Percentiles rank a stretch among this genome's conserved stretches.
Evolutionary conservation across 2,329 filamentous ascomycete species (phyloP).

Genomic region (Fonsecaea multimorphosa): DNA sequence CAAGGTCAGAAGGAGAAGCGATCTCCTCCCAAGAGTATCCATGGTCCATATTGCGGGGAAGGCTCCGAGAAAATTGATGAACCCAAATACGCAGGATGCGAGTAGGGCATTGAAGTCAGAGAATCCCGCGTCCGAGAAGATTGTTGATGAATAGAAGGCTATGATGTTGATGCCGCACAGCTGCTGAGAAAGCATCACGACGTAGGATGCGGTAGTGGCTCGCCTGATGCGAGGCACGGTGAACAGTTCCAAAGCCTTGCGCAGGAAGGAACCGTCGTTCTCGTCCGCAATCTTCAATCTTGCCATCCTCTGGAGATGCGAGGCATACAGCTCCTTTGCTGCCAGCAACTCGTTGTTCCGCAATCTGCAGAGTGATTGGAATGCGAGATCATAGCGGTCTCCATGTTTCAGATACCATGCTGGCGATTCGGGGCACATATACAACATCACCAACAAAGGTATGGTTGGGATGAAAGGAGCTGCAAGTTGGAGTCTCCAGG

Average conservation of each 20-base stretch:
- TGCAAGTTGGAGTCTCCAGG: conserved; percentile 69
- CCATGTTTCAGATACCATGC: conserved; percentile 72
- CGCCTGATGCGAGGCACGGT: conserved; percentile 44
- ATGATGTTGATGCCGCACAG: conserved; percentile 67
- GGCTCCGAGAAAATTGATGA: conserved; percentile 69
- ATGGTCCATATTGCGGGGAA: conserved; percentile 67
- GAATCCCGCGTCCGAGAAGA: conserved; percentile 60
- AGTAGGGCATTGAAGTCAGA: conserved; percentile 55
- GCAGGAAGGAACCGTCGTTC: conserved; percentile 37
- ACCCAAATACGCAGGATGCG: conserved; percentile 66
- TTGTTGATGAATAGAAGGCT: conserved; percentile 71
- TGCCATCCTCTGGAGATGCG: conserved; percentile 58
- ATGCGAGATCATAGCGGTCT: conserved; percentile 61
- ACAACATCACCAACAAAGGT: conserved; percentile 64
- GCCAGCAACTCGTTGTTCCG: conserved; percentile 65
- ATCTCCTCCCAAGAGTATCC: conserved; percentile 65
- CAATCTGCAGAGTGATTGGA: conserved; percentile 62
- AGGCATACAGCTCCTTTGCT: conserved; percentile 61
- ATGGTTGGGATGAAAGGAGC: conserved; percentile 70
- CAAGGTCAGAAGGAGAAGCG: conserved; percentile 63
- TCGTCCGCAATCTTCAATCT: conserved; percentile 34
- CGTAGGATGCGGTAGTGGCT: conserved; percentile 42
- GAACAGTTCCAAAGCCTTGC: conserved; percentile 43
- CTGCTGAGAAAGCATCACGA: conserved; percentile 45
- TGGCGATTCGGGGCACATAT: conserved; percentile 68